A percentile compares a stretch with the other conserved stretches of the same genome.
Evolutionary conservation across 2,329 filamentous ascomycete genomes (phyloP).

Genomic region (Colletotrichum sp.): DNA sequence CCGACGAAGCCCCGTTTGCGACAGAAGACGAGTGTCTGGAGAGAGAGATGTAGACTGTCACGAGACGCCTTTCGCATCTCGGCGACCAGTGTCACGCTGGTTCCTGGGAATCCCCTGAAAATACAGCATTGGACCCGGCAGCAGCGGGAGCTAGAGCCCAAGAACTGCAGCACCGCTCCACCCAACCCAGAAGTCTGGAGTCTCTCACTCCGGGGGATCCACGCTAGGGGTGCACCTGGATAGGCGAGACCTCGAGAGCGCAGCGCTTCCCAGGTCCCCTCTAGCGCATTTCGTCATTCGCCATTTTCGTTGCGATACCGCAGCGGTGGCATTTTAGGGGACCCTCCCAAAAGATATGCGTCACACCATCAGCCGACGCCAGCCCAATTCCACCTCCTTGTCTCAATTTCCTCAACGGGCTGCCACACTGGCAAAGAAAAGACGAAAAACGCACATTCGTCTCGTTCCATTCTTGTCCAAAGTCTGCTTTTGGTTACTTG

Average conservation of each 20-base stretch:
- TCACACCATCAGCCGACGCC: not conserved
- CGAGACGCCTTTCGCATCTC: not conserved
- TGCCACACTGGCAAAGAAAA: not conserved
- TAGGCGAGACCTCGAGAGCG: not conserved
- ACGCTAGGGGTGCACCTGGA: not conserved
- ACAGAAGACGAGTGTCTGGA: not conserved
- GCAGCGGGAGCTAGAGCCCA: constrained; percentile 6
- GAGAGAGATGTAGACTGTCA: not conserved
- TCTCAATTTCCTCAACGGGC: not conserved
- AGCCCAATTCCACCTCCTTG: not conserved
- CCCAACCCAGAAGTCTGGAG: not conserved
- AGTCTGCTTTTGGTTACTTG: not conserved
- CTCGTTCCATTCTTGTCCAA: not conserved
- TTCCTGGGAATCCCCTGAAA: not conserved
- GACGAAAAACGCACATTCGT: not conserved
- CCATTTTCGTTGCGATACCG: constrained; percentile 16
- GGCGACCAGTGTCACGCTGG: not conserved
- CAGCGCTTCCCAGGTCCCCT: not conserved
- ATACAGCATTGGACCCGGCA: constrained; percentile 5
- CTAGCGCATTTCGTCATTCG: constrained; percentile 22
- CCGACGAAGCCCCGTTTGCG: not conserved
- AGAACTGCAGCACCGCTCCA: constrained; percentile 5
- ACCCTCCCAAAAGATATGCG: not conserved
- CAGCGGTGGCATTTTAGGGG: not conserved
- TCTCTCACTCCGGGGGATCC: not conserved